Base-by-base conservation (phyloP, 1,284 basidiomycete species). In the Neonothopanus nambi region DNA sequence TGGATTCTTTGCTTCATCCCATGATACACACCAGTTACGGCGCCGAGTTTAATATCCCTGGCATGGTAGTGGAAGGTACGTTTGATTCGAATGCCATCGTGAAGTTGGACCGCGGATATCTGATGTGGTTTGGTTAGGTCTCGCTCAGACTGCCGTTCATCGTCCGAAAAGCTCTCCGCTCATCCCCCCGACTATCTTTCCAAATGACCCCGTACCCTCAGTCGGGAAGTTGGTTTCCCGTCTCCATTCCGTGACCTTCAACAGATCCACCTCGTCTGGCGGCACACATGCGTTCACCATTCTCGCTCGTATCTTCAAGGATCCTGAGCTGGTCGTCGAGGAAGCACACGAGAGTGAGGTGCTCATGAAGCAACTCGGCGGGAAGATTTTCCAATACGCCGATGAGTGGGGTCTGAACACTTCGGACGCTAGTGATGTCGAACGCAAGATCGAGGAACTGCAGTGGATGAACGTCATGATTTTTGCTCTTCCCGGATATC, bases 11-110 rank as follows among this genome's bases (percentile, higher is more conserved):
- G 12, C 41, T 88, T 0, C 87, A 89, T 56, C 84, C 85, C 0
- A 63, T 87, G 55, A 87, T 89, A 33, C 84, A 87, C 56, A 59
- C 72, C 1, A 85, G 83, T 1, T 85, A 84, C 63, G 87, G 84
- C 2, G 65, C 76, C 3, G 87, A 89, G 61, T 86, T 89, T 59
- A 75, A 76, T 4, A 62, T 87, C 12, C 75, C 74, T 2, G 87
- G 87, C 4, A 78, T 86, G 63, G 66, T 84, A 13, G 79, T 80
- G 3, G 85, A 89, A 76, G 85, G 85, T 82, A 48, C 6, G 65
- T 52, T 2, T n/a, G 13, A 33, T 13, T 33, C 11, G 4, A 13
- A 33, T 33, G 30, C 9, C 13, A 5, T 33, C 30, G 13, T 13
- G 13, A 33, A 33, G 30, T 33, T 13, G n/a, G n/a, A n/a, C n/a